phyloP scores from a whole-genome alignment of 2,329 filamentous ascomycete genomes.

The Ophiostoma sp. region DNA sequence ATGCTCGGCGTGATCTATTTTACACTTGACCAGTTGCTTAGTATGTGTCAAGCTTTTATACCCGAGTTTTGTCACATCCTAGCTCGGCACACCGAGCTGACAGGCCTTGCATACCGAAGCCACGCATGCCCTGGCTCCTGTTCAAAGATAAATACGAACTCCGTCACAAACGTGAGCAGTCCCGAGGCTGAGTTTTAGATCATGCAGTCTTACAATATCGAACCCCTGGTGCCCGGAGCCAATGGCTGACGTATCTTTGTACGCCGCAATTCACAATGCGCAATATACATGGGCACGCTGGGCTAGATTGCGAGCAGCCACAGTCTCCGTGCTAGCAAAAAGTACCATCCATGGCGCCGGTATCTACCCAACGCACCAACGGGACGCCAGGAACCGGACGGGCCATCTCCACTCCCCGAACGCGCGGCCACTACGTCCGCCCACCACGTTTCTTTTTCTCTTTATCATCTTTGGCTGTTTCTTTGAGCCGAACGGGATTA shows the following conservation, averaged over 20 bases:
- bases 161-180: not conserved
- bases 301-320: not conserved
- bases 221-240: not conserved
- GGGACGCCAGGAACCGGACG: not conserved
- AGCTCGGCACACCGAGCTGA: not conserved
- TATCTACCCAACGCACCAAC: not conserved
- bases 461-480: not conserved
- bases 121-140: not conserved
- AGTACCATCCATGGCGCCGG: constrained; percentile 6
- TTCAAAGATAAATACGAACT: not conserved
- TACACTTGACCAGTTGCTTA: too few species aligned
- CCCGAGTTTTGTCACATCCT: not conserved
- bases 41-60: not conserved
- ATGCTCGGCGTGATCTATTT: too few species aligned
- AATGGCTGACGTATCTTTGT: not conserved
- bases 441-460: constrained; percentile 6
- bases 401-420: constrained; percentile 4
- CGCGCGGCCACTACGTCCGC: constrained; percentile 11
- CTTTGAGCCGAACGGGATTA: not conserved
- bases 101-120: not conserved
- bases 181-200: not conserved
- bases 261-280: not conserved
- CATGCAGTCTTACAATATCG: not conserved
- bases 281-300: not conserved
- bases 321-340: not conserved